Evolutionary conservation across 495 filamentous ascomycete species (phyloP), one percentile per base, ranked within the genome.

Genomic region (Penicillium steckii): DNA sequence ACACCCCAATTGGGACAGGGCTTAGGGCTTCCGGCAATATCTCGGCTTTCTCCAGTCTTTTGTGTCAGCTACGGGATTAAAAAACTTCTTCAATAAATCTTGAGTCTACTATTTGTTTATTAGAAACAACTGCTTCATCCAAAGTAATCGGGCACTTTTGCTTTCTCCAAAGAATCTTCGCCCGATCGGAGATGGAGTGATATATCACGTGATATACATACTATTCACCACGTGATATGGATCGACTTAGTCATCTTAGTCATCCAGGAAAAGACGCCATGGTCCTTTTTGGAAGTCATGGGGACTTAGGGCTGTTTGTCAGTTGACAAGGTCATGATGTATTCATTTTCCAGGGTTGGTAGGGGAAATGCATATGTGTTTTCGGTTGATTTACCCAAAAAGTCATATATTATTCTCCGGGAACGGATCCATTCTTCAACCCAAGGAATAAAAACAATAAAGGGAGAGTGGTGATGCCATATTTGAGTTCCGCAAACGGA

Each of bases 401-500:
- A n/a, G n/a, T n/a, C n/a, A 32, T 15, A 15, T 15, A 18, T 7
- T 37, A 38, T 22, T 19, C 17, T 8, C 19, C 30, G 29, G 19
- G 32, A 26, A 3, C 17, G 47, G 53, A 52, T 42, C 27, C 22
- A 50, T 58, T 60, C 45, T 35, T 42, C 35, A 10, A n/a, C n/a
- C n/a, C n/a, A n/a, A n/a, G n/a, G n/a, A 27, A 29, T 26, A 40
- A 57, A 41, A 52, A 52, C 42, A 10, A 41, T 41, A 19, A n/a
- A 27, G 3, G 33, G 24, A 45, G n/a, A 61, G 63, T 57, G 54
- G 56, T 61, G 62, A 55, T 45, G 59, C 26, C 26, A 70, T 64
- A 40, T 62, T 52, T 60, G 64, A 64, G 50, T 59, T 54, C 67
- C 67, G 67, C 52, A 66, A 68, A 62, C 67, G 65, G 67, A 54